These are phyloP conservation scores for Pholiota molesta DNA, from an alignment of 768 basidiomycete genomes.

Conservation along the genomic window DNA sequence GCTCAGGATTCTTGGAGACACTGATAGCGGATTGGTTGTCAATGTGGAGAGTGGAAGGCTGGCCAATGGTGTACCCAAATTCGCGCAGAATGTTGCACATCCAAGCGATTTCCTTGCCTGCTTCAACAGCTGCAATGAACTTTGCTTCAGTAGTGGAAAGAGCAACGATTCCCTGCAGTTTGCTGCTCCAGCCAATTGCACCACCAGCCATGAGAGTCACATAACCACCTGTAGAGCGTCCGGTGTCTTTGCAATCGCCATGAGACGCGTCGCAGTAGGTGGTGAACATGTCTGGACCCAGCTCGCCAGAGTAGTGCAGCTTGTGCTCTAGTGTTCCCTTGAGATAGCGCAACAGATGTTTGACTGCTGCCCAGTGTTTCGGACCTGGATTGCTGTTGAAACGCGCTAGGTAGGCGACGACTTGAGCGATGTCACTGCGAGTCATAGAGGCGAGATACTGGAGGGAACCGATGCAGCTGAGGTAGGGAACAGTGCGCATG, in stretches of 20 bases:
- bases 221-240: constrained; percentile 16
- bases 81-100: constrained; percentile 29
- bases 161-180: constrained; percentile 1
- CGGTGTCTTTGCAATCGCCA: constrained; percentile 15
- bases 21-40: constrained; percentile 32
- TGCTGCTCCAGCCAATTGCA: constrained; percentile 3
- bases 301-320: no score
- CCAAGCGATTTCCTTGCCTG: constrained; percentile 19
- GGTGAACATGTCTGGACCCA: neutral
- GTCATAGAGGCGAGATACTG: no score
- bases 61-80: constrained; percentile 28
- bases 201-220: constrained; percentile 5
- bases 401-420: no score
- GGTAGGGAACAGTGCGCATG: no score
- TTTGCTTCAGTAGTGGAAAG: neutral
- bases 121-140: constrained; percentile 20
- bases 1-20: constrained; percentile 34
- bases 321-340: no score
- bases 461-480: no score
- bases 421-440: no score
- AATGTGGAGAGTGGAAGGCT: constrained; percentile 27
- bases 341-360: no score
- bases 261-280: neutral
- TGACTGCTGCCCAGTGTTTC: no score
- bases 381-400: no score